Evolutionary conservation across 2,329 filamentous ascomycete genomes (phyloP).

Genomic region (Neofusicoccum laricinum): DNA sequence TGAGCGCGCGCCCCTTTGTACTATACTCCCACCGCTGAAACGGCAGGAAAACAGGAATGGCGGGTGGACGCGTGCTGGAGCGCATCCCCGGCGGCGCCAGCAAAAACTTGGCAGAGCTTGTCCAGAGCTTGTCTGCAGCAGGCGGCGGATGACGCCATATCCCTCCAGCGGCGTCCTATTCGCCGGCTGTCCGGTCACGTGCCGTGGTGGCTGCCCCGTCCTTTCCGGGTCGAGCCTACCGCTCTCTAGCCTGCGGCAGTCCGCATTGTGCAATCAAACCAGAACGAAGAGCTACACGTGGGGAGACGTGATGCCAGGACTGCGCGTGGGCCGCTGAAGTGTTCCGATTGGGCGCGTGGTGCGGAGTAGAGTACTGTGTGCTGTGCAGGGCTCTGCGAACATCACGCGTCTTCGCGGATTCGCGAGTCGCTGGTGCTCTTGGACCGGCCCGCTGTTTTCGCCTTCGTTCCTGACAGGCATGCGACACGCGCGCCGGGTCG

Average conservation of each 20-base stretch:
- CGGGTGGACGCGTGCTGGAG: background rate
- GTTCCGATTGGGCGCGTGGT: too few species aligned
- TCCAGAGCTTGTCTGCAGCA: background rate
- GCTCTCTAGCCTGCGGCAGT: background rate
- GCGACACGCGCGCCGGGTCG: background rate
- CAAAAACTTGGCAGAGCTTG: conserved; percentile 4
- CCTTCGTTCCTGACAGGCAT: background rate
- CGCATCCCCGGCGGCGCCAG: too few species aligned
- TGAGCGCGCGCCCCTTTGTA: background rate
- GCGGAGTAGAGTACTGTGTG: too few species aligned
- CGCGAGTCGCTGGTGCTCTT: too few species aligned
- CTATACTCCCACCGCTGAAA: too few species aligned
- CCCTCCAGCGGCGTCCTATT: background rate
- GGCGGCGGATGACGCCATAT: background rate
- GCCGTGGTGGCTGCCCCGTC: background rate
- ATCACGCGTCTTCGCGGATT: too few species aligned
- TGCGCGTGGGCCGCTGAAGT: too few species aligned
- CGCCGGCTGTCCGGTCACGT: background rate
- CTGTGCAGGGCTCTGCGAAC: too few species aligned
- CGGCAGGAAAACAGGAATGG: background rate
- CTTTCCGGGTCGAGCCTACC: background rate
- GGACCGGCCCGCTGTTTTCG: background rate
- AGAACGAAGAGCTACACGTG: too few species aligned
- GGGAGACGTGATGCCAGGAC: too few species aligned
- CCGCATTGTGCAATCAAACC: too few species aligned